phyloP scores from a whole-genome alignment of 2,329 filamentous ascomycete genomes.

The Aspergillus sp. region DNA sequence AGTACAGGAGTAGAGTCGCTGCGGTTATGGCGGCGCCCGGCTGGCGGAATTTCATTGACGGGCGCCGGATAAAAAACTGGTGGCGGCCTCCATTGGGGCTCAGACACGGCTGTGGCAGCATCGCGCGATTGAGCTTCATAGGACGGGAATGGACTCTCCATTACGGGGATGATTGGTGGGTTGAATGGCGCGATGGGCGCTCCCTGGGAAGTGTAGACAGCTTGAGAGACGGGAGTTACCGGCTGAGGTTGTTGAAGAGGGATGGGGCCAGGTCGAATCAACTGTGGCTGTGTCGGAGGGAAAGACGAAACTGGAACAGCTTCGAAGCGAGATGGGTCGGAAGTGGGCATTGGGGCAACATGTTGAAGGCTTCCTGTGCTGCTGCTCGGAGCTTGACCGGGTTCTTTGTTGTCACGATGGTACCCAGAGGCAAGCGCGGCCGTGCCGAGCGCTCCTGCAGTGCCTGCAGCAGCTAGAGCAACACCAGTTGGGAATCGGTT shows the following conservation, averaged over 20 bases:
- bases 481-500: slow-evolving; percentile 35
- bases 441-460: slow-evolving; percentile 42
- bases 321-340: slow-evolving; percentile 68
- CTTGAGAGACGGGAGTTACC: slow-evolving; percentile 70
- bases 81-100: slow-evolving; percentile 20
- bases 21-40: slow-evolving; percentile 36
- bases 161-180: slow-evolving; percentile 41
- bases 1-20: slow-evolving; percentile 54
- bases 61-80: slow-evolving; percentile 16
- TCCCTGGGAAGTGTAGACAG: slow-evolving; percentile 62
- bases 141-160: slow-evolving; percentile 22
- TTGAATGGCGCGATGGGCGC: slow-evolving; percentile 45
- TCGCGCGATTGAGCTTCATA: slow-evolving; percentile 23
- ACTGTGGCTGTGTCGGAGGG: slow-evolving; percentile 31
- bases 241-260: slow-evolving; percentile 87
- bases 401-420: slow-evolving; percentile 31
- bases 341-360: slow-evolving; percentile 69
- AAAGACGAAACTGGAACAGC: slow-evolving; percentile 44
- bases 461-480: slow-evolving; percentile 41
- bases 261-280: slow-evolving; percentile 61
- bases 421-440: slow-evolving; percentile 46
- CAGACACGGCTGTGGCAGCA: slow-evolving; percentile 3
- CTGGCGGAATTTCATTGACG: slow-evolving; percentile 11
- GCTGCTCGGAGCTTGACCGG: slow-evolving; percentile 39
- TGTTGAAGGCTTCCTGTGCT: slow-evolving; percentile 56